A percentile compares a stretch with the other conserved stretches of the same genome.
Evolutionary conservation across 495 filamentous ascomycete genomes (phyloP).

Genomic region (Friedmanniomyces simplex): DNA sequence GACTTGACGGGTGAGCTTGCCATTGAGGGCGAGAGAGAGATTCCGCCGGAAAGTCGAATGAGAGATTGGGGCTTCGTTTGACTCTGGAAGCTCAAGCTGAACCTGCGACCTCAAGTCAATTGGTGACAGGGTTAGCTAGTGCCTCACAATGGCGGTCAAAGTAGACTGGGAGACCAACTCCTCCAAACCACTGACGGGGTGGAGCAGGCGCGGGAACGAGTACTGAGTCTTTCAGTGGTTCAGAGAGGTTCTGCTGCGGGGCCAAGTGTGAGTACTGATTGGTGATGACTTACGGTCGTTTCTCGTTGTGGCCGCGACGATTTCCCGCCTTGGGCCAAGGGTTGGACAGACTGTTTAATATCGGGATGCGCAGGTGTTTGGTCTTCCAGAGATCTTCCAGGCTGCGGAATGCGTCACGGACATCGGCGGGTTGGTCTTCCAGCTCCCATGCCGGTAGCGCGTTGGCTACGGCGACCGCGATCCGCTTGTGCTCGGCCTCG

Average conservation of each 20-base stretch:
- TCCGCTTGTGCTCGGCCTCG: neutral
- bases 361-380: conserved; percentile 5
- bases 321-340: conserved; percentile 10
- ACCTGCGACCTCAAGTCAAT: too few species aligned
- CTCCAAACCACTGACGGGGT: too few species aligned
- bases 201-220: too few species aligned
- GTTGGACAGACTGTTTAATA: conserved; percentile 12
- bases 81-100: neutral
- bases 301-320: conserved; percentile 1
- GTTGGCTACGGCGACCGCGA: neutral
- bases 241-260: too few species aligned
- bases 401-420: neutral
- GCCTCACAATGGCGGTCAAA: too few species aligned
- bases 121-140: too few species aligned
- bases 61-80: neutral
- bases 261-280: too few species aligned
- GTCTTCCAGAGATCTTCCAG: conserved; percentile 9
- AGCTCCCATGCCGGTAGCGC: neutral
- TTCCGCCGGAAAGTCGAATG: conserved; percentile 8
- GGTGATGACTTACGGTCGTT: neutral
- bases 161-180: too few species aligned
- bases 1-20: conserved; percentile 13
- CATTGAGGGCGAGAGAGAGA: neutral
- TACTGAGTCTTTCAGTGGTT: too few species aligned
- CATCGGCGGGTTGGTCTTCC: neutral